Evolutionary conservation across 2,329 filamentous ascomycete genomes (phyloP), one percentile per base, ranked within the genome.

Genomic region (Microcyclospora tardicrescens): DNA sequence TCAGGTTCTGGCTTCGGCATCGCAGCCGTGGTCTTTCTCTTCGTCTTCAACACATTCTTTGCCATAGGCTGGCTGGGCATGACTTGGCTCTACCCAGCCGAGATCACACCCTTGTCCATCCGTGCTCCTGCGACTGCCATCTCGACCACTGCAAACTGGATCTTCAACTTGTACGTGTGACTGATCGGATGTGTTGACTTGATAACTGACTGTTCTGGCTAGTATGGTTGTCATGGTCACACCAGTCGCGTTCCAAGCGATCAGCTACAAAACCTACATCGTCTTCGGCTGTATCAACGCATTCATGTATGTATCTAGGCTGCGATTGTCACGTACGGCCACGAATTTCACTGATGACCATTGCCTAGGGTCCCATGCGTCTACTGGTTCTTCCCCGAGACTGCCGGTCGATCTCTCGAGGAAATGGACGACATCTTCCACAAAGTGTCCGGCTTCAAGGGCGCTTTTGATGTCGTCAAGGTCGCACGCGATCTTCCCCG

Each of bases 351-450:
- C 19, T 24, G 19, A 24, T 24, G 19, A 24, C 8, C 19, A 24
- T 24, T 24, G 5, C 8, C 8, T 8, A 24, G 19, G 19, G 33
- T 40, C 14, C 38, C 38, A 11, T 40, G 38, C 16, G 65, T 73
- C 9, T 48, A 48, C 34, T 48, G 54, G 41, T 76, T 76, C 63
- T 79, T 73, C 58, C 76, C 76, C 0, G 77, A 80, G 57, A 80
- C 77, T 9, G 72, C 72, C 1, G 74, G 74, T 51, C 67, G 76
- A 31, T 73, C 69, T 2, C 67, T 81, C 14, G 76, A 81, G 55
- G 76, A 80, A 53, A 79, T 81, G 71, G 76, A 80, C 49, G 61
- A 59, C 47, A 77, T 79, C 50, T 47, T 53, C 28, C 51, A 52
- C 36, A 35, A 51, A 24, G 50, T 50, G 3, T 42, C 48, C 12